Evolutionary conservation across 106 monocot genomes (phyloP), one percentile per base, ranked within the genome.

Genomic region (Amphibolis antarctica): DNA sequence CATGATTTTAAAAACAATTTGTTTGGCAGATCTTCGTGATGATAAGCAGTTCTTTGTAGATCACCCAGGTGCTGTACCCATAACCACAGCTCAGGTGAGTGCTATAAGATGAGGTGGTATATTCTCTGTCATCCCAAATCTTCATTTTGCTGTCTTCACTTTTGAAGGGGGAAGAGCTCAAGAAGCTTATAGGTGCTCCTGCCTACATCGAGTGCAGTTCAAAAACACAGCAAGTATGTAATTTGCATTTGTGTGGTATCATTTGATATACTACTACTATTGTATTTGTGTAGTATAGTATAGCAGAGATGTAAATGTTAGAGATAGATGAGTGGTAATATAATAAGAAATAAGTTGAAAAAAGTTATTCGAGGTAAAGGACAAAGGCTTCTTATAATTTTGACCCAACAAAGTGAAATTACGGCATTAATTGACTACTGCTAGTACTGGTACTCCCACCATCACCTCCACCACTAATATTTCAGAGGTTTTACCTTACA

Each of bases 121-220:
- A 51, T 18, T 57, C 66, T 21, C 28, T 50, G 15, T 26, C 9
- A 52, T 19, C n/a, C 20, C 3, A 12, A 51, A 23, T 18, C 49
- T 59, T 48, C 17, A 21, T 28, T 47, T 46, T 46, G 12, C 28
- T 50, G 3, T 20, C 5, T 45, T 29, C 14, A 43, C 13, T 44
- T 56, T 21, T 56, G 9, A 13, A 46, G 12, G 1, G 7, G 12
- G 91, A 91, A 66, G 91, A 91, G 47, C 69, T 91, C 18, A 83
- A 74, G 71, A 86, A 75, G 74, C 54, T 44, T 64, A 83, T 91
- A 31, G 91, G 83, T 36, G 83, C 91, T 19, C 69, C 81, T 46
- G 75, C 75, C 20, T 91, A 86, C 75, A 86, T 86, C 24, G 91
- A 91, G 47, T 91, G 91, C 76, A 91, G 91, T 70, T 91, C 91